Percentiles rank a stretch among this genome's conserved stretches.
These are phyloP conservation scores for Blepharisma stoltei DNA, from an alignment of 73 alveolate species.

Conservation along the genomic window DNA sequence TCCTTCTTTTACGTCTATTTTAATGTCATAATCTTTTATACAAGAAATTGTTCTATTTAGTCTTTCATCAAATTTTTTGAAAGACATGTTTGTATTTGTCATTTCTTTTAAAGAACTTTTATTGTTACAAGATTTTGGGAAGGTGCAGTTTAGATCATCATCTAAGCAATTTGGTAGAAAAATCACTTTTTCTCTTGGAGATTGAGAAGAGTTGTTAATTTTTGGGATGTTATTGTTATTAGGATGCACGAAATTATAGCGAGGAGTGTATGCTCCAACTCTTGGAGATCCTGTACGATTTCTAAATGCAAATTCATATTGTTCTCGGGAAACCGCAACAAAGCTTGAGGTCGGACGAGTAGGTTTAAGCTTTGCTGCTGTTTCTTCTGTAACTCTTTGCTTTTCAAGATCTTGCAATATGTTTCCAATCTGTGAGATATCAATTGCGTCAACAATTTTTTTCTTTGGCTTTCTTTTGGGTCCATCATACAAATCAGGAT, in stretches of 20 bases:
- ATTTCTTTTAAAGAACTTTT: too few relatives aligned
- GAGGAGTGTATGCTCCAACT: slow-evolving; percentile 23
- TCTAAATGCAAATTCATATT: slow-evolving; percentile 19
- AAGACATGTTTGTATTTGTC: neutral
- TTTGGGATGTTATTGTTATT: too few relatives aligned
- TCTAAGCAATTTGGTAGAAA: neutral
- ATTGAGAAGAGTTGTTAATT: too few relatives aligned
- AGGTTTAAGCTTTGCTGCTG: neutral
- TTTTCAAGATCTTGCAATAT: slow-evolving; percentile 17
- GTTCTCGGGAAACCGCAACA: neutral
- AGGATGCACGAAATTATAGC: neutral
- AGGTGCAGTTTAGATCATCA: neutral
- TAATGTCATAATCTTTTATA: neutral
- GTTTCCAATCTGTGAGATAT: neutral
- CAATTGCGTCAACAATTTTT: neutral
- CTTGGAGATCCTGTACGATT: slow-evolving; percentile 15
- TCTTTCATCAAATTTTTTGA: neutral
- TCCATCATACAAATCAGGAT: slow-evolving; percentile 10
- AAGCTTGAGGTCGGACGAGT: neutral
- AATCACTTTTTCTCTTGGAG: neutral
- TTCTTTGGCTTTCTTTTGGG: slow-evolving; percentile 15
- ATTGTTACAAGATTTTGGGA: too few relatives aligned
- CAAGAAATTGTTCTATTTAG: slow-evolving; percentile 3
- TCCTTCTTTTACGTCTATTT: neutral
- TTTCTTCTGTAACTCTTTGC: slow-evolving; percentile 5